Conservation (phyloP, 805 yeast species). For the Candida jianshihensis region DNA sequence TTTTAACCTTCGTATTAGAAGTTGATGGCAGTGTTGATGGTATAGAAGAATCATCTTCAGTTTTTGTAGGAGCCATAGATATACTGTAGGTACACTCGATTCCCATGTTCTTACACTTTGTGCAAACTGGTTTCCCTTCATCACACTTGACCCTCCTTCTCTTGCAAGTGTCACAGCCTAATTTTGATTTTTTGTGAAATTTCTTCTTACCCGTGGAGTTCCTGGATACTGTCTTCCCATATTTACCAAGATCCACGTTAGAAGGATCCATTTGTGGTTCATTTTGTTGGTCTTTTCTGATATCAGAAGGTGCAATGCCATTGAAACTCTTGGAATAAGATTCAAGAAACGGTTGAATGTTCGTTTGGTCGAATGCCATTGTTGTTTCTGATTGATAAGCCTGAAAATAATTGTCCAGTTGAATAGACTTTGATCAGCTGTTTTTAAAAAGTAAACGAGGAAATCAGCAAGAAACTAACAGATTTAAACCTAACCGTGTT, state of each 20-base stretch:
- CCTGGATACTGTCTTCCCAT: slow-evolving; percentile 32
- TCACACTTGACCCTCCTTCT: slow-evolving; percentile 90
- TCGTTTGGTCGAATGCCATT: background rate
- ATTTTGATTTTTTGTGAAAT: slow-evolving; percentile 82
- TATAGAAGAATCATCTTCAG: background rate
- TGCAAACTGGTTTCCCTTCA: slow-evolving; percentile 73
- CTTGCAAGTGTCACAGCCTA: slow-evolving; percentile 88
- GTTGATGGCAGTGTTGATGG: background rate
- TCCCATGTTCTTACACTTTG: slow-evolving; percentile 73
- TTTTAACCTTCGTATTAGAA: too few relatives aligned
- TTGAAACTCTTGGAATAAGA: background rate
- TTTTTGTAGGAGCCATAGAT: slow-evolving; percentile 3
- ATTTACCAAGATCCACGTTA: slow-evolving; percentile 27
- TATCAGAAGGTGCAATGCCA: too few relatives aligned
- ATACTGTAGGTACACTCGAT: slow-evolving; percentile 61
- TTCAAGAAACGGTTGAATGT: background rate
- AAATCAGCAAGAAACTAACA: too few relatives aligned
- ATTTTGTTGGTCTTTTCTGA: too few relatives aligned
- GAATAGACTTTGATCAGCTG: background rate
- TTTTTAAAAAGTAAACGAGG: too few relatives aligned
- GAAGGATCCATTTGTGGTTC: slow-evolving; percentile 14
- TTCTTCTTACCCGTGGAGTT: slow-evolving; percentile 68
- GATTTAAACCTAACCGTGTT: too few relatives aligned
- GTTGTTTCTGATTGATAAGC: too few relatives aligned
- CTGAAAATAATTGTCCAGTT: background rate